Evolutionary conservation across 495 filamentous ascomycete genomes (phyloP).

Genomic region (Tuber umbilicatum): DNA sequence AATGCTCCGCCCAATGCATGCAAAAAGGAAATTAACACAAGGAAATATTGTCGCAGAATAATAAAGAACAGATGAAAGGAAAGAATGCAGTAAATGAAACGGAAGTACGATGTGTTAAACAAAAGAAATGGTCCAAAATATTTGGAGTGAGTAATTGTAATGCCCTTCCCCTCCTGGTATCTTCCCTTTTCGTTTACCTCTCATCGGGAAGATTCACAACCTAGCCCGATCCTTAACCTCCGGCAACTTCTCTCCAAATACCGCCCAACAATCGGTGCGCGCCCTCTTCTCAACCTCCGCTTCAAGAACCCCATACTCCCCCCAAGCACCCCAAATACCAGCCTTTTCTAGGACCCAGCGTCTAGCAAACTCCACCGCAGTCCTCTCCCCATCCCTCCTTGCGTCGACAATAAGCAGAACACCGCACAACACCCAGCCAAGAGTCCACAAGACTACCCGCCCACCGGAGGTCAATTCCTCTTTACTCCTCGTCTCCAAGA

Average conservation of each 20-base stretch:
- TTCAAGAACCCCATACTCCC: constrained; percentile 24
- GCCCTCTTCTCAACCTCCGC: constrained; percentile 32
- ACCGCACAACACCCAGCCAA: constrained; percentile 38
- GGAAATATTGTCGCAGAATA: background rate
- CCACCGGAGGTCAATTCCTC: constrained; percentile 37
- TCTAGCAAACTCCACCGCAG: constrained; percentile 35
- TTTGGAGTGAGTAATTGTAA: background rate
- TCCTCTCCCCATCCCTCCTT: constrained; percentile 32
- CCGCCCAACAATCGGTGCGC: constrained; percentile 31
- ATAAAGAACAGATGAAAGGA: background rate
- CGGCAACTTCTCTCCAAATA: constrained; percentile 37
- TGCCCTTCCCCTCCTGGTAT: background rate
- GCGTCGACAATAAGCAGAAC: constrained; percentile 39
- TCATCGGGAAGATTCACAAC: constrained; percentile 23
- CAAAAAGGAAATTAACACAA: background rate
- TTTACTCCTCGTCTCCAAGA: constrained; percentile 31
- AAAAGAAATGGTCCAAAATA: background rate
- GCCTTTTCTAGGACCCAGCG: constrained; percentile 37
- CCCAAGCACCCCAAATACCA: constrained; percentile 29
- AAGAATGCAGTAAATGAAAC: background rate
- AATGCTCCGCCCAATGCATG: background rate
- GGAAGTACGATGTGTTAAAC: background rate
- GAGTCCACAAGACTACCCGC: constrained; percentile 34
- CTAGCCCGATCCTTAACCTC: constrained; percentile 22
- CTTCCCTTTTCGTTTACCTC: background rate